Base-by-base conservation (phyloP, 169 alveolate genomes). In the Plasmodium reichenowi region DNA sequence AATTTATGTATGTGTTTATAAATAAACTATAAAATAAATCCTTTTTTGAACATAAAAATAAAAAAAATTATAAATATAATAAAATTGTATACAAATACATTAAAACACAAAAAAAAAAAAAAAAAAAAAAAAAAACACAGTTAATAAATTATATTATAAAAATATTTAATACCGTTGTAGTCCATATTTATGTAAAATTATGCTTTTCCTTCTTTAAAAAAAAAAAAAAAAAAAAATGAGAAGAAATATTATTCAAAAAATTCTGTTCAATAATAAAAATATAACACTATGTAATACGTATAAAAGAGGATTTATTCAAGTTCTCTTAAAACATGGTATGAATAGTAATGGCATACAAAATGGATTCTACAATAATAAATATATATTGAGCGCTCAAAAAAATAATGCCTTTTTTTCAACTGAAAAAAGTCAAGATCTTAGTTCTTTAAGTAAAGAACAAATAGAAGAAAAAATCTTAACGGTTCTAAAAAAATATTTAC, bases 401-500 rank as follows among this genome's bases (percentile, higher is more conserved):
- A 29, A 5, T 15, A 47, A 7, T 10, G 26, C 15, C 20, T 52
- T 26, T 43, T 83, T 83, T 48, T 83, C 91, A 54, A 68, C 91
- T 20, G 91, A 83, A 72, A 83, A 68, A 29, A 47, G 70, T 22
- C 17, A 13, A 6, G 73, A 67, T 38, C 56, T 54, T 22, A 83
- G 54, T 48, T 67, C 63, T 13, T 68, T 58, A 47, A 83, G 66
- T 62, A 83, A 67, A 32, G 91, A 67, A 10, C 83, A 83, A 29
- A 68, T 83, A 63, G 91, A 83, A 62, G 91, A 83, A 68, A 83
- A 83, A 50, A 83, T 83, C 24, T 52, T 83, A 43, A 52, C 80
- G n/a, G 91, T 83, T 59, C 45, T 83, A 68, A 83, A 67, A 68
- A 83, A 83, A 72, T 83, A 83, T 13, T 20, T 83, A 48, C 83